Conservation (phyloP, 768 basidiomycete species). For the Hirschioporus abietinus region DNA sequence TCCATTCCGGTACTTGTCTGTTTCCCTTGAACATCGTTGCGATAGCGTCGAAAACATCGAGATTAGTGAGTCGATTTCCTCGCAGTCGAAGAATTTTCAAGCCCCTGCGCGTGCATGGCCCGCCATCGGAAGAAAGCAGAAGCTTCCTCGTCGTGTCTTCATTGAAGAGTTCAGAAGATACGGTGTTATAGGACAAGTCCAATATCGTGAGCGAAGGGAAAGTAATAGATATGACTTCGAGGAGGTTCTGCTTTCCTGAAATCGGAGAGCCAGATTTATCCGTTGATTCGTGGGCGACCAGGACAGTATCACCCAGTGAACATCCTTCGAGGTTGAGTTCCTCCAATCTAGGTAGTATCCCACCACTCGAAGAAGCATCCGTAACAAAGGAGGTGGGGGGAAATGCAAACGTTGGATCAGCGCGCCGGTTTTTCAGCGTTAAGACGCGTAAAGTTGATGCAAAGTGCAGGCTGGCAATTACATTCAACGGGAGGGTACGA, state of each 20-base stretch:
- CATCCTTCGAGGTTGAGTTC: conserved; percentile 75
- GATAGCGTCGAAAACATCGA: conserved; percentile 57
- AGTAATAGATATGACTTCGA: conserved; percentile 54
- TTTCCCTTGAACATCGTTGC: conserved; percentile 65
- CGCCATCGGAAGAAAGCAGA: conserved; percentile 38
- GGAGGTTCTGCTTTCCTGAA: conserved; percentile 45
- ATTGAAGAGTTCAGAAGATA: conserved; percentile 51
- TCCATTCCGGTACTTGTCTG: conserved; percentile 60
- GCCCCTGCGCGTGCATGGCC: conserved; percentile 40
- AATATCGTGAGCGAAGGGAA: conserved; percentile 69
- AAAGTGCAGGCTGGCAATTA: conserved; percentile 56
- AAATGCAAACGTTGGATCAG: conserved; percentile 58
- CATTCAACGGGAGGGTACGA: conserved; percentile 60
- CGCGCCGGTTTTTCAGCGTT: conserved; percentile 55
- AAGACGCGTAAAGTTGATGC: conserved; percentile 53
- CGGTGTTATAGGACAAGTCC: conserved; percentile 69
- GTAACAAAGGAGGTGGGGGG: conserved; percentile 32
- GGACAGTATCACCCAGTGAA: conserved; percentile 54
- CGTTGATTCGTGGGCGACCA: conserved; percentile 35
- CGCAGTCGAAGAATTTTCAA: conserved; percentile 61
- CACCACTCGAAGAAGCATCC: conserved; percentile 19
- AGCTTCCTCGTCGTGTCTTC: conserved; percentile 43
- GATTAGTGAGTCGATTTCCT: conserved; percentile 58
- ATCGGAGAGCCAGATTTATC: conserved; percentile 30
- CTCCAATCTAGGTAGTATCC: conserved; percentile 61